These are phyloP conservation scores for Rhamnella rubrinervis DNA, from an alignment of 331 rosid species.

Conservation along the genomic window DNA sequence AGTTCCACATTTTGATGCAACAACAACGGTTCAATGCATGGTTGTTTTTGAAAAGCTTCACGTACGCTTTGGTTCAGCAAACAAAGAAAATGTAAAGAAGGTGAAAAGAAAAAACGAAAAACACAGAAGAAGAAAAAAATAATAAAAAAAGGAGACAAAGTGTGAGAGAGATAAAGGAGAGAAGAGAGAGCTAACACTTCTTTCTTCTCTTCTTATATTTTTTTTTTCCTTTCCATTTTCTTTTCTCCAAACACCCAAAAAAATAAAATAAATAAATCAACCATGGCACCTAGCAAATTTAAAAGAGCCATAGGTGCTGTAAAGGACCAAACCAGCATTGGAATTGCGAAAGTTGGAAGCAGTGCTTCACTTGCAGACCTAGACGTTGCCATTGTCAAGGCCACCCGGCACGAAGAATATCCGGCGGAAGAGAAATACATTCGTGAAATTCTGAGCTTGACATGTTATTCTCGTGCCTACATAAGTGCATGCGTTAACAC, in stretches of 20 bases:
- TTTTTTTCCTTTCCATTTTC: not conserved
- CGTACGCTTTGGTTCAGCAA: not conserved
- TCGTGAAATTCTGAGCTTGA: slow-evolving; percentile 76
- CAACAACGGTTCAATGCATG: slow-evolving; percentile 24
- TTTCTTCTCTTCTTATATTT: not conserved
- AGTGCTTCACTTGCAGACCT: slow-evolving; percentile 73
- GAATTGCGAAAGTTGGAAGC: slow-evolving; percentile 82
- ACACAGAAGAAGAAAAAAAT: not conserved
- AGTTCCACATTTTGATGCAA: slow-evolving; percentile 45
- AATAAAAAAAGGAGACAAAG: too few species aligned
- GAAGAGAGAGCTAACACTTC: slow-evolving; percentile 20
- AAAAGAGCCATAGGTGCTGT: slow-evolving; percentile 87
- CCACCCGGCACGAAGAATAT: slow-evolving; percentile 73
- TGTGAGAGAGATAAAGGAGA: not conserved
- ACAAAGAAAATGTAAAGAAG: slow-evolving; percentile 5
- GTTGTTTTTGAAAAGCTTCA: slow-evolving; percentile 20
- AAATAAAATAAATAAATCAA: not conserved
- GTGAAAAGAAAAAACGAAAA: not conserved
- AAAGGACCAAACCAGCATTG: slow-evolving; percentile 92
- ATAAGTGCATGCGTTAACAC: slow-evolving; percentile 65
- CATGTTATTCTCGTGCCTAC: slow-evolving; percentile 70
- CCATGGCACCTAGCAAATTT: slow-evolving; percentile 65
- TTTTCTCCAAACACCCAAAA: slow-evolving; percentile 11
- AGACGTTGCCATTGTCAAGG: slow-evolving; percentile 88
- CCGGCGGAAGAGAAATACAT: slow-evolving; percentile 76